Evolutionary conservation across 78 protist species (phyloP).

Genomic region (Tieghemostelium lacteum): DNA sequence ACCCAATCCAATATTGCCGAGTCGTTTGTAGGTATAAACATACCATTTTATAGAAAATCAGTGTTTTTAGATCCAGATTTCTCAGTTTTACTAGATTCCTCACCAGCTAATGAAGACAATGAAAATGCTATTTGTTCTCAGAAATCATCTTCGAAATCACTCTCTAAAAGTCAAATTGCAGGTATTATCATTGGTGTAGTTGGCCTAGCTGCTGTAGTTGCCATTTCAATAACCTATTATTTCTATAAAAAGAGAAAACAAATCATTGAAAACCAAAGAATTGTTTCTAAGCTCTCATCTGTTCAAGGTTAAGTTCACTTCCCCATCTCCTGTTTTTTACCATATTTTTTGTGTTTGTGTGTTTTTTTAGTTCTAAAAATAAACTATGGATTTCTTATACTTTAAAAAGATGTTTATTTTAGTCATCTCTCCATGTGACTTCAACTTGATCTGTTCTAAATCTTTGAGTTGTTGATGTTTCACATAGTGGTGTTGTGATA

Average conservation of each 20-base stretch:
- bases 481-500: conserved; percentile 60
- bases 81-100: neutral
- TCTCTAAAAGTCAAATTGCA: too few relatives aligned
- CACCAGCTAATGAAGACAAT: neutral
- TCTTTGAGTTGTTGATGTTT: conserved; percentile 94
- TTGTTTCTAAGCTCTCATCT: too few relatives aligned
- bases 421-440: conserved; percentile 93
- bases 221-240: too few relatives aligned
- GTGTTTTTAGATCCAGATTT: neutral
- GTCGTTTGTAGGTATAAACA: neutral
- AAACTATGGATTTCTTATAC: neutral
- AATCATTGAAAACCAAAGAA: too few relatives aligned
- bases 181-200: too few relatives aligned
- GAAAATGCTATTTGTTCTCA: neutral
- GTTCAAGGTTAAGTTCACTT: too few relatives aligned
- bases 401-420: neutral
- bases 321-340: too few relatives aligned
- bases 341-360: too few relatives aligned
- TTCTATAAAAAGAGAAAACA: too few relatives aligned
- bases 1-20: neutral
- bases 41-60: neutral
- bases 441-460: conserved; percentile 98
- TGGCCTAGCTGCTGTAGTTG: too few relatives aligned
- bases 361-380: neutral
- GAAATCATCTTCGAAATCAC: too few relatives aligned